phyloP scores from a whole-genome alignment of 1,139 yeast genomes.

The Pichia terricola region DNA sequence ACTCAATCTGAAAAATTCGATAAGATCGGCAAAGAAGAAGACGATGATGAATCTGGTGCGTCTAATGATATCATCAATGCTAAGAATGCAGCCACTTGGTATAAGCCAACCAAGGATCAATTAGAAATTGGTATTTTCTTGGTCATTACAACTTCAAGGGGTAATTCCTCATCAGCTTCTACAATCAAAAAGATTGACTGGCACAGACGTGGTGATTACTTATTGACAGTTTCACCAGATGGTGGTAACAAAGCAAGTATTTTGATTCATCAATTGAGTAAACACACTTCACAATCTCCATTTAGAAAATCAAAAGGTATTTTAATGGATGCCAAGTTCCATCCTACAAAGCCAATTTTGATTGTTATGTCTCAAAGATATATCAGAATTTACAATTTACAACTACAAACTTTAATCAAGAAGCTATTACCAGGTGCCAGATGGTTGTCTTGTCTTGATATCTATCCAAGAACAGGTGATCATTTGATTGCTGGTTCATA shows the following conservation, averaged over 20 bases:
- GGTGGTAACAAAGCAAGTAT: slow-evolving; percentile 75
- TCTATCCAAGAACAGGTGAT: slow-evolving; percentile 89
- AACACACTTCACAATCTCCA: slow-evolving; percentile 96
- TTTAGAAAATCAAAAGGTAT: slow-evolving; percentile 90
- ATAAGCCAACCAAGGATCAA: slow-evolving; percentile 62
- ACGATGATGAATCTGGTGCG: slow-evolving; percentile 13
- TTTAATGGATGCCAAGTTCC: slow-evolving; percentile 93
- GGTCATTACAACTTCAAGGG: slow-evolving; percentile 56
- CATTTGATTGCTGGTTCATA: slow-evolving; percentile 85
- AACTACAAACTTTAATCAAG: slow-evolving; percentile 75
- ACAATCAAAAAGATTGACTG: slow-evolving; percentile 78
- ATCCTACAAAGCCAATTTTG: slow-evolving; percentile 90
- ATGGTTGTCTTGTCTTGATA: slow-evolving; percentile 85
- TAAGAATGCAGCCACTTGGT: slow-evolving; percentile 72
- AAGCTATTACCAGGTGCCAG: slow-evolving; percentile 92
- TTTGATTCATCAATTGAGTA: slow-evolving; percentile 85
- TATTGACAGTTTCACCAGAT: slow-evolving; percentile 88
- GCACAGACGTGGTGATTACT: slow-evolving; percentile 97
- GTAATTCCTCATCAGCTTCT: slow-evolving; percentile 46
- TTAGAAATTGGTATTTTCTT: slow-evolving; percentile 63
- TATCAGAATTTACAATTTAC: slow-evolving; percentile 79
- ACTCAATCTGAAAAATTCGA: slow-evolving; percentile 48
- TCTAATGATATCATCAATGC: slow-evolving; percentile 25
- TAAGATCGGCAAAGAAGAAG: slow-evolving; percentile 30
- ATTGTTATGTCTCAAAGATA: slow-evolving; percentile 93